Evolutionary conservation across 2,329 filamentous ascomycete genomes (phyloP).

Genomic region (Clonostachys solani): DNA sequence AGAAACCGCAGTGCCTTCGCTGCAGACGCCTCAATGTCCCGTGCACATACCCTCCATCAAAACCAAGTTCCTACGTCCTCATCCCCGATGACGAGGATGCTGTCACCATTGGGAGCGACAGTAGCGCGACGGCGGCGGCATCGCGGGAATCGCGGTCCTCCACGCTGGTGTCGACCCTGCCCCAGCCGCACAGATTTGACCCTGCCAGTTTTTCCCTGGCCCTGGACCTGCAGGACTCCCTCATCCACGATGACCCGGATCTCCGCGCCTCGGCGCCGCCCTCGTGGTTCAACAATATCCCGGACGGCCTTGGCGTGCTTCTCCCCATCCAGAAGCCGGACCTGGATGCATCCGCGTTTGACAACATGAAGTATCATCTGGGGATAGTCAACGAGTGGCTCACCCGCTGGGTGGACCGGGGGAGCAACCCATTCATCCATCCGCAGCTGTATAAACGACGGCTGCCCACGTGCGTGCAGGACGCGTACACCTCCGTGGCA

Average conservation of each 20-base stretch:
- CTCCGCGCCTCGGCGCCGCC: background rate
- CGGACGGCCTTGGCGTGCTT: background rate
- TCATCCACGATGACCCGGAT: background rate
- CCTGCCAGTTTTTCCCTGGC: background rate
- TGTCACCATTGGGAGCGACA: background rate
- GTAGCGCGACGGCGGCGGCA: background rate
- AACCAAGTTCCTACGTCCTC: constrained; percentile 2
- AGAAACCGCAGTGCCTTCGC: constrained; percentile 9
- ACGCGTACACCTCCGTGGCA: constrained; percentile 13
- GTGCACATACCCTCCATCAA: constrained; percentile 1
- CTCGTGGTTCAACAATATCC: background rate
- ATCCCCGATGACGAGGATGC: background rate
- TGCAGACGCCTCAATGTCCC: constrained; percentile 7
- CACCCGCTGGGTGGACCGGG: constrained; percentile 8
- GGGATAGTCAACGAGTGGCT: constrained; percentile 8
- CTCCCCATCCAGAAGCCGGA: background rate
- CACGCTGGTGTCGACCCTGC: background rate
- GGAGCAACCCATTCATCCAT: constrained; percentile 15
- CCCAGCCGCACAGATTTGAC: background rate
- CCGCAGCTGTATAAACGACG: constrained; percentile 9
- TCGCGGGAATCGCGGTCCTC: constrained; percentile 3
- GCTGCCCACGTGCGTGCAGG: constrained; percentile 8
- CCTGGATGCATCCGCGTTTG: background rate
- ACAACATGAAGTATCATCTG: background rate
- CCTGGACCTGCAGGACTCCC: background rate